Evolutionary conservation across 345 rosid species (phyloP), one percentile per base, ranked within the genome.

Genomic region (Euphorbia tirucalli): DNA sequence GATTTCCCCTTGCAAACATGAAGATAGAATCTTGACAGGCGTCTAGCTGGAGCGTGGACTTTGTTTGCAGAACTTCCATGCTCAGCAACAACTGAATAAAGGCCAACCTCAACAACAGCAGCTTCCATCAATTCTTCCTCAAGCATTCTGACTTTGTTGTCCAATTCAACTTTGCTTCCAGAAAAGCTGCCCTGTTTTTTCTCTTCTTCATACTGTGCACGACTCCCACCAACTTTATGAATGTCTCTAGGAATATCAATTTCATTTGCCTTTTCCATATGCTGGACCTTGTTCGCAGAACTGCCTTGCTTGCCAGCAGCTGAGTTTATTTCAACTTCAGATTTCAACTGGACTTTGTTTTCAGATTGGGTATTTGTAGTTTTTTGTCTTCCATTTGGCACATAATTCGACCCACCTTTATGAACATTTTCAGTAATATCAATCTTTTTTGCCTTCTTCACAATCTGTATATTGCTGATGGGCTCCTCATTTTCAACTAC

Each of bases 121-220:
- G 97, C 86, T 87, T 92, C 98, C 82, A 86, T 87, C 62, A 94
- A 64, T 78, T 94, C 97, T 81, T 94, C 98, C 83, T 90, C 85
- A 32, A 92, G 87, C 79, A 77, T 82, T 75, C 87, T 90, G 46
- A 86, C 77, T 79, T 69, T 85, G 58, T 85, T 68, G 49, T 85
- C 88, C 72, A 85, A 74, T 37, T 76, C 83, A 65, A 77, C 82
- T 56, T 80, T 83, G 56, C 68, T 75, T 35, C 73, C 75, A 39
- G 67, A 83, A 75, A 37, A 65, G 57, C 71, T 85, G 30, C 78
- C 73, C 46, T 55, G 13, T 25, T 41, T 74, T 71, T 68, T 71
- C 71, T 74, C 71, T 11, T 61, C 65, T 61, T 35, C 68, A 65
- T 57, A 66, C 22, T 10, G 66, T 9, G 67, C 48, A 61, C 73